A percentile compares a stretch with the other conserved stretches of the same genome.
phyloP scores from a whole-genome alignment of 371 early-diverging fungal genomes.

The Haplosporangium sp. region DNA sequence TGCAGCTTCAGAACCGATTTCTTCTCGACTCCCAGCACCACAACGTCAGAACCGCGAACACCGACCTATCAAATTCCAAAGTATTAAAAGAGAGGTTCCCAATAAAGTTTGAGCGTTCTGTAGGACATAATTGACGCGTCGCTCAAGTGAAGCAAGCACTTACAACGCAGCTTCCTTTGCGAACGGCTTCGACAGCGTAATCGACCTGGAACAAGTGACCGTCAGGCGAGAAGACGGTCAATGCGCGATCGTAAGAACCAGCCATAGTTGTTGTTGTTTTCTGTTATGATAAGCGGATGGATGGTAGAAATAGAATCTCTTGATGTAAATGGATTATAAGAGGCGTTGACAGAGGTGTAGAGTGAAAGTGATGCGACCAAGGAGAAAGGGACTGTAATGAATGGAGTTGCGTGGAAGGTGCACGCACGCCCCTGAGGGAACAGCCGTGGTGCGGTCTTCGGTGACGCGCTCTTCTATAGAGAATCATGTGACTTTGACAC shows the following conservation, averaged over 20 bases:
- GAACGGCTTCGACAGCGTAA: conserved; percentile 99
- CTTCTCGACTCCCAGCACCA: conserved; percentile 98
- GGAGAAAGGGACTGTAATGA: too few species aligned
- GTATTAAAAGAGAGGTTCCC: neutral
- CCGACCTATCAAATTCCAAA: conserved; percentile 81
- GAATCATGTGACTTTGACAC: too few species aligned
- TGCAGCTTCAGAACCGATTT: conserved; percentile 96
- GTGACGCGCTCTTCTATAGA: too few species aligned
- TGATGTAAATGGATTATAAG: too few species aligned
- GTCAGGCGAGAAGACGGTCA: conserved; percentile 99
- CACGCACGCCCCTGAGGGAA: too few species aligned
- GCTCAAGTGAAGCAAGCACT: conserved; percentile 50
- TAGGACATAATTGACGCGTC: conserved; percentile 20
- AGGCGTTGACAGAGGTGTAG: too few species aligned
- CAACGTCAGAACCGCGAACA: conserved; percentile 92
- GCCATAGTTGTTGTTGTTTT: conserved; percentile 31
- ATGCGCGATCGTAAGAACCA: conserved; percentile 88
- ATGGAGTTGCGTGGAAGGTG: too few species aligned
- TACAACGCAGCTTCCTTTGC: conserved; percentile 98
- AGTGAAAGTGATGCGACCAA: too few species aligned
- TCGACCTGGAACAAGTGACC: conserved; percentile 99
- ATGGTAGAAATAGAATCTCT: too few species aligned
- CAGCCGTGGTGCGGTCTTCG: too few species aligned
- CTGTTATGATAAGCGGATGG: neutral
- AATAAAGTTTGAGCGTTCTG: neutral